Percentiles rank a stretch among this genome's conserved stretches.
Evolutionary conservation across 441 rosid genomes (phyloP).

Genomic region (Biscutella auriculata): DNA sequence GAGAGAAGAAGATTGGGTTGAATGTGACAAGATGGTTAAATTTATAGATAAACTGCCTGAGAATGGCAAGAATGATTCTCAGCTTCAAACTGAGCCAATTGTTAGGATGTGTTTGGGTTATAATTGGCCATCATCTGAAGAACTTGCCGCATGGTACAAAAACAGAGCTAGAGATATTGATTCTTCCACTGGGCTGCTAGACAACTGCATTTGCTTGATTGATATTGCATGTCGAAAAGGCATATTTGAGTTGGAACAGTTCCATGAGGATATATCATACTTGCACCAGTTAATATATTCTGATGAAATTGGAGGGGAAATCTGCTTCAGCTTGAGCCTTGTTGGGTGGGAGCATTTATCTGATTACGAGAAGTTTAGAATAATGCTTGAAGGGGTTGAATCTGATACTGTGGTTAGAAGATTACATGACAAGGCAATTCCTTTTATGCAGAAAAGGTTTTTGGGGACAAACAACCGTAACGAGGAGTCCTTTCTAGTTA

Average conservation of each 20-base stretch:
- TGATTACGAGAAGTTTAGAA: conserved; percentile 77
- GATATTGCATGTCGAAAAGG: conserved; percentile 77
- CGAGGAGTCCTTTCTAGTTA: conserved; percentile 61
- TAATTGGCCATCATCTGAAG: conserved; percentile 66
- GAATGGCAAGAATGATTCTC: conserved; percentile 33
- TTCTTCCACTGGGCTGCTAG: conserved; percentile 79
- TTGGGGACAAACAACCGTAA: conserved; percentile 20
- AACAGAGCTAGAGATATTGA: conserved; percentile 85
- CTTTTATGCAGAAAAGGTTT: conserved; percentile 57
- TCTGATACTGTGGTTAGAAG: conserved; percentile 53
- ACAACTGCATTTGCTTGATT: conserved; percentile 68
- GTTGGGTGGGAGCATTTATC: conserved; percentile 69
- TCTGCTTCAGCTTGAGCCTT: conserved; percentile 52
- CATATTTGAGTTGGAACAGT: conserved; percentile 53
- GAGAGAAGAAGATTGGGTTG: conserved; percentile 99
- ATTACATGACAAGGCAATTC: conserved; percentile 60
- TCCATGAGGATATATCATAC: conserved; percentile 67
- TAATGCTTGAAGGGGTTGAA: conserved; percentile 63
- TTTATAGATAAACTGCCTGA: conserved; percentile 50
- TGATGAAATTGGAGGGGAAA: conserved; percentile 40
- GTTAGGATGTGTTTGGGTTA: conserved; percentile 45
- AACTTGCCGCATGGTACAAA: conserved; percentile 73
- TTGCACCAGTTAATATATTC: conserved; percentile 68
- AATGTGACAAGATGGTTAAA: conserved; percentile 66
- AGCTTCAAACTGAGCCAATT: conserved; percentile 71